Conservation (phyloP, 2,329 filamentous ascomycete species). For the Neonectria ditissima region DNA sequence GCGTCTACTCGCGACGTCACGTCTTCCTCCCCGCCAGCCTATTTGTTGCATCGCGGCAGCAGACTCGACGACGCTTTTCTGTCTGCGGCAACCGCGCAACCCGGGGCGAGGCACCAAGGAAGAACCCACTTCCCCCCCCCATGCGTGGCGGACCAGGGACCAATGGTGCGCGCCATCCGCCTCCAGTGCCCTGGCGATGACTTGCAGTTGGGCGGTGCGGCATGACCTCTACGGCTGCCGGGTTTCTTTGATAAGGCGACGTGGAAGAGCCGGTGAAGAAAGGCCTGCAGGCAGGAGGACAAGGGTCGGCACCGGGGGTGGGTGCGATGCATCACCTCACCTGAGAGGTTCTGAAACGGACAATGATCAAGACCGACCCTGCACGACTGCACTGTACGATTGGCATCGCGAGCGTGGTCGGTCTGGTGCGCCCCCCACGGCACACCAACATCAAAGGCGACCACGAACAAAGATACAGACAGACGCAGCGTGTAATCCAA, state of each 20-base stretch:
- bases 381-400: neutral
- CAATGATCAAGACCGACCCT: neutral
- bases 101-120: neutral
- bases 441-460: neutral
- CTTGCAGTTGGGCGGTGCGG: conserved; percentile 21
- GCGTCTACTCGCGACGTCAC: conserved; percentile 28
- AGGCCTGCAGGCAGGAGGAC: neutral
- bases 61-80: conserved; percentile 3
- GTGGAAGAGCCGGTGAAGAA: conserved; percentile 3
- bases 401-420: neutral
- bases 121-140: neutral
- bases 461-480: neutral
- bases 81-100: conserved; percentile 24
- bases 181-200: conserved; percentile 24
- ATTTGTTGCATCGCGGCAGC: neutral
- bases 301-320: neutral
- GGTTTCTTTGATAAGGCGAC: conserved; percentile 17
- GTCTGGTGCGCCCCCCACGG: neutral
- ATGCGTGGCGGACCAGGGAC: neutral
- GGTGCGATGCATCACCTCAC: conserved; percentile 3
- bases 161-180: conserved; percentile 8
- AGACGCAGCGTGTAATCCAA: neutral
- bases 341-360: conserved; percentile 21
- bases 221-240: conserved; percentile 9
- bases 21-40: neutral